Percentiles rank a stretch among this genome's conserved stretches.
Conservation (phyloP, 345 rosid genomes). For the Cardamine resedifolia region DNA sequence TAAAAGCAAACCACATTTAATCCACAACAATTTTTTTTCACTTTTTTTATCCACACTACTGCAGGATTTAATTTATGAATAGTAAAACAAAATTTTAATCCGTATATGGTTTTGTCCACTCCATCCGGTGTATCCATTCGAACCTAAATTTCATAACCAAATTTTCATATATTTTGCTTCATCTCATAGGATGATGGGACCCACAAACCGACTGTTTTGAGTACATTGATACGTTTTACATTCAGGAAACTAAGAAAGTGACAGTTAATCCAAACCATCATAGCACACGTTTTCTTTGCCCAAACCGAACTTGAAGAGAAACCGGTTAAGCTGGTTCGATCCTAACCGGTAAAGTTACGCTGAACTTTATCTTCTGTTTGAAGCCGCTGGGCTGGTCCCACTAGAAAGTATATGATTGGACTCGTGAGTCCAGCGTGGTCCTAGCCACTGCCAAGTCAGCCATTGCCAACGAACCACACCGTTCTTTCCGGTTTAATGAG, state of each 20-base stretch:
- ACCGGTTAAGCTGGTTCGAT: slow-evolving; percentile 24
- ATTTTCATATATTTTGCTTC: neutral
- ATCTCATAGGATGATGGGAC: slow-evolving; percentile 7
- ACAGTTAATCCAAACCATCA: slow-evolving; percentile 17
- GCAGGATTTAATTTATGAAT: too few species aligned
- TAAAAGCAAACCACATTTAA: too few species aligned
- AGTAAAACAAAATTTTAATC: too few species aligned
- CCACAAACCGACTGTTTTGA: slow-evolving; percentile 28
- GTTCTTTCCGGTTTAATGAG: slow-evolving; percentile 24
- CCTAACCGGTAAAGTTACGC: slow-evolving; percentile 23
- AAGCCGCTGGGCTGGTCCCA: slow-evolving; percentile 37
- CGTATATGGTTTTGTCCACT: too few species aligned
- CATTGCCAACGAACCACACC: slow-evolving; percentile 36
- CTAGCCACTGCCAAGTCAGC: slow-evolving; percentile 39
- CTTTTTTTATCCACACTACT: too few species aligned
- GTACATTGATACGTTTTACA: slow-evolving; percentile 22
- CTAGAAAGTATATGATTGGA: slow-evolving; percentile 29
- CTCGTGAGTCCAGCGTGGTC: slow-evolving; percentile 39
- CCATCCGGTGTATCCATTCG: too few species aligned
- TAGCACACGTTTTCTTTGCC: slow-evolving; percentile 25
- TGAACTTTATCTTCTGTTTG: slow-evolving; percentile 23
- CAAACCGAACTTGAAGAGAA: slow-evolving; percentile 3
- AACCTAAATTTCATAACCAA: neutral
- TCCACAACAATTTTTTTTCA: too few species aligned
- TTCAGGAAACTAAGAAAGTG: slow-evolving; percentile 26